Evolutionary conservation across 768 basidiomycete species (phyloP), one percentile per base, ranked within the genome.

Genomic region (Rubroboletus pulcherrimus): DNA sequence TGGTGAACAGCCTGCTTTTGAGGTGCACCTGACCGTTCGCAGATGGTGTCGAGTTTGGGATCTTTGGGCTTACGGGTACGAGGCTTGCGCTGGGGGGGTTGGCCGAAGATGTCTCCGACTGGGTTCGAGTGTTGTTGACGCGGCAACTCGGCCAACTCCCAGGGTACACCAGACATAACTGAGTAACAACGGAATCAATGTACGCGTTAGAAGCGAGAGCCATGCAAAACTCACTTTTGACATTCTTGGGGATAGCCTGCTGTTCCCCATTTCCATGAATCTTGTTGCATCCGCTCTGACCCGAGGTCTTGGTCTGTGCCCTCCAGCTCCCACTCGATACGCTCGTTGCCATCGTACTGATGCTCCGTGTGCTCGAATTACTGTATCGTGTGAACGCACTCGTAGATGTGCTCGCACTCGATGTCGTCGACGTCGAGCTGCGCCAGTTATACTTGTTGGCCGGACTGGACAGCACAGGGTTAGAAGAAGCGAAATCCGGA

Each of bases 291-390:
- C 57, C 66, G 17, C 40, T 38, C 46, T 59, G 66, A 39, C 54
- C 49, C 15, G 64, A 33, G 9, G 59, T 30, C 53, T 59, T 68
- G 49, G 54, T 51, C 59, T 76, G 78, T 19, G 79, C 80, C 64
- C 87, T 82, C 87, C 89, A 90, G 70, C 87, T 89, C 46, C 78
- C 74, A 24, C 82, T 81, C 33, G 88, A 89, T 7, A 89, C 81
- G 61, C 88, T 89, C 15, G 91, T 93, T 42, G 90, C 91, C 53
- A 82, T 82, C 5, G 91, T 92, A 21, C 87, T 87, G 40, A 91
- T 77, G 60, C 89, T 91, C 53, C 87, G 78, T 54, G 78, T 64
- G 68, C 88, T 87, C 40, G 82, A 80, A 54, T 75, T 81, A 44
- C 89, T 91, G 74, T 87, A 91, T 56, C 86, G 76, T 24, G 91